Evolutionary conservation across 805 yeast species (phyloP).

Genomic region (Kuraishia floccosa): DNA sequence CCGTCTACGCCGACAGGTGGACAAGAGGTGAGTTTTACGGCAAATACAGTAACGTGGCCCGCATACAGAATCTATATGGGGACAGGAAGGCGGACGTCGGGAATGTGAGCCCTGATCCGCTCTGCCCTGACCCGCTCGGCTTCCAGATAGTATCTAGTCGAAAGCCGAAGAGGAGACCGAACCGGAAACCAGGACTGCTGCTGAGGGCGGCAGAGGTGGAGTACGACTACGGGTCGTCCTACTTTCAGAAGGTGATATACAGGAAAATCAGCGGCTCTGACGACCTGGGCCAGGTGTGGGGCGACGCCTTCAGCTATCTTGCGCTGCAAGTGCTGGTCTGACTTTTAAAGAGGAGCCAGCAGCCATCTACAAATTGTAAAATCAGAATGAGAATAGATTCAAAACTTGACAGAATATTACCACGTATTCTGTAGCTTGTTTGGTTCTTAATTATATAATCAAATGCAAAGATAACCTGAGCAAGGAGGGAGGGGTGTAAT

Average conservation of each 20-base stretch:
- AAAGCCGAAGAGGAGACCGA: slow-evolving; percentile 1
- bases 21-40: slow-evolving; percentile 13
- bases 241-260: slow-evolving; percentile 6
- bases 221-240: slow-evolving; percentile 10
- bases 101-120: not conserved
- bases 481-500: no score
- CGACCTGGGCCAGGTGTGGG: slow-evolving; percentile 8
- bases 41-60: slow-evolving; percentile 16
- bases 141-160: not conserved
- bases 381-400: no score
- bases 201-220: slow-evolving; percentile 6
- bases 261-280: not conserved
- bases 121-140: not conserved
- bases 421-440: slow-evolving; percentile 8
- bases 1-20: slow-evolving; percentile 14
- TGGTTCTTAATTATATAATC: no score
- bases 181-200: no score
- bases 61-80: slow-evolving; percentile 7
- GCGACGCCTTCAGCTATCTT: slow-evolving; percentile 13
- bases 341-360: no score
- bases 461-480: no score
- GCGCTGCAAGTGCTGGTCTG: slow-evolving; percentile 9
- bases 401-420: no score
- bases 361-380: no score
- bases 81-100: not conserved